Conservation (phyloP, 225 moss, liverwort and hornwort species). For the Climacium dendroides region DNA sequence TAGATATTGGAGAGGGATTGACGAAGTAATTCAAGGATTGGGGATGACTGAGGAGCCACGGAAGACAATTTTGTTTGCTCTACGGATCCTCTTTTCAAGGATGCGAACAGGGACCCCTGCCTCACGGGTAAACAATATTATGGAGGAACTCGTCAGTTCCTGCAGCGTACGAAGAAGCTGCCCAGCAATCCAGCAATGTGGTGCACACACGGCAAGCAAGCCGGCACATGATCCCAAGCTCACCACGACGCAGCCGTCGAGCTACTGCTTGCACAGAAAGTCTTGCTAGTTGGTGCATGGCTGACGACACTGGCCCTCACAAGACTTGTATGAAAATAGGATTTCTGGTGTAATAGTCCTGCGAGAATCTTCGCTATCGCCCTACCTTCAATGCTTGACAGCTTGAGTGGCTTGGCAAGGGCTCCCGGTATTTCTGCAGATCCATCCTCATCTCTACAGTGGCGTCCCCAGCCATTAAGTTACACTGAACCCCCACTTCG, state of each 20-base stretch:
- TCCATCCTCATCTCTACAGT: not conserved
- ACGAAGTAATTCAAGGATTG: too few relatives aligned
- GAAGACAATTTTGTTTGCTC: too few relatives aligned
- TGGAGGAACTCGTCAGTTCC: too few relatives aligned
- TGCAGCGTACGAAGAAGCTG: not conserved
- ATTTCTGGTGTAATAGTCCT: not conserved
- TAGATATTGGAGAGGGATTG: too few relatives aligned
- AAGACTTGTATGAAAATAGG: not conserved
- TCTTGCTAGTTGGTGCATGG: not conserved
- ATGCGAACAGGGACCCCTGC: too few relatives aligned
- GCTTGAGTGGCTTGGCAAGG: not conserved
- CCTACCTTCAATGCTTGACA: too few relatives aligned
- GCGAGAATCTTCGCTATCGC: not conserved
- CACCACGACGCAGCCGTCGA: not conserved
- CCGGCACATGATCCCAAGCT: not conserved
- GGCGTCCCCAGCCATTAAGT: not conserved
- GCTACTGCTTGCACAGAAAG: not conserved
- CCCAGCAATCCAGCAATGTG: not conserved
- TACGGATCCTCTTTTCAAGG: too few relatives aligned
- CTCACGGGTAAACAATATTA: too few relatives aligned
- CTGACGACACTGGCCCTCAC: not conserved
- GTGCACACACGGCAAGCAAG: not conserved
- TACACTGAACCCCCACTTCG: too few relatives aligned
- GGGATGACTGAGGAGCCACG: too few relatives aligned
- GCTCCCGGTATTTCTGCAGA: not conserved